Base-by-base conservation (phyloP, 2,329 filamentous ascomycete species). In the Fusarium lateritium region DNA sequence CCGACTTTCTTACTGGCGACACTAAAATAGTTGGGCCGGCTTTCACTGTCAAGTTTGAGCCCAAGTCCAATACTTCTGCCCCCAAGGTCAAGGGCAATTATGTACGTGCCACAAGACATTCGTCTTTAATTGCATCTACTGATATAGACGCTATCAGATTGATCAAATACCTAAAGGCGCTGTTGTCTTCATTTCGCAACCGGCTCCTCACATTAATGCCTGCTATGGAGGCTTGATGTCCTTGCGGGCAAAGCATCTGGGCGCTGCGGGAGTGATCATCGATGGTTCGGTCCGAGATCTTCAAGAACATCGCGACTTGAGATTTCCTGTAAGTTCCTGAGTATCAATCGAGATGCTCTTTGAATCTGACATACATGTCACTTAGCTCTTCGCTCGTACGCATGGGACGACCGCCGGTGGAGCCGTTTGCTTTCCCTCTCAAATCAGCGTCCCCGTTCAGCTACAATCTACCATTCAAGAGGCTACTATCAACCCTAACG, bases 161-260 rank as follows among this genome's bases (percentile, higher is more conserved):
- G 64, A 67, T 36, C 44, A 53, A 38, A 53, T 67, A 6, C 57
- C 65, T 0, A 40, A 64, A 17, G 52, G 55, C 4, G 44, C 68
- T 2, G 62, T 70, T 0, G 33, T 70, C 4, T 64, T 70, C 0
- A 58, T 70, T 1, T 70, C 66, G 1, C 56, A 65, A 15, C 67
- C 67, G 2, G 34, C 49, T 24, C 62, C 57, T 0, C 52, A 61
- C 3, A 56, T 69, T 8, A 69, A 69, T 28, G 62, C 62, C 5
- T 62, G 64, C 1, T 70, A 70, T 8, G 66, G 67, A 0, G 67
- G 67, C 5, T 11, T 70, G 2, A 69, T 70, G 67, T 60, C 58
- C 11, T 43, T 65, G 3, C 47, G 67, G 1, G 67, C 67, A 0
- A 67, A 64, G 24, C 49, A 57, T 14, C 56, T 58, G 2, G 66